Evolutionary conservation across 805 yeast species (phyloP).

Genomic region (Metschnikowia bowlesiae): DNA sequence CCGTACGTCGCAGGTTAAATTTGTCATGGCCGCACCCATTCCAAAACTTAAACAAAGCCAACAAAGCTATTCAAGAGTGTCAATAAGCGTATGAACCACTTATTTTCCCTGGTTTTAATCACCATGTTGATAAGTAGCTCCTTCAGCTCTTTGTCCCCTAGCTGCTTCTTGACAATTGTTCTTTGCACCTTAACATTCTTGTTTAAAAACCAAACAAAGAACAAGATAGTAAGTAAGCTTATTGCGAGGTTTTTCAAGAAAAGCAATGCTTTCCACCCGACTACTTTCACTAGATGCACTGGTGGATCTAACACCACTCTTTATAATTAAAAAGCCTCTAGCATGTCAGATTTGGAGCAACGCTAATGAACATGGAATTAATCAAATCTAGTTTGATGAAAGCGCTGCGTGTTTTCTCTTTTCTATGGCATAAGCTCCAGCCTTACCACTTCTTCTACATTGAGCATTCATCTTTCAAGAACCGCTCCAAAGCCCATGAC

Average conservation of each 20-base stretch:
- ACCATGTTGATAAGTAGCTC: slow-evolving; percentile 42
- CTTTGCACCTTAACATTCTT: slow-evolving; percentile 35
- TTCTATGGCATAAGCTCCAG: too few species aligned
- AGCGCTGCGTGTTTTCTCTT: too few species aligned
- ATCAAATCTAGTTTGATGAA: too few species aligned
- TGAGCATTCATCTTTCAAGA: too few species aligned
- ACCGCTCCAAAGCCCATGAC: too few species aligned
- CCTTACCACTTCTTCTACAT: too few species aligned
- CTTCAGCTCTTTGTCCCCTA: slow-evolving; percentile 21
- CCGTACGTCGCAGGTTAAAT: too few species aligned
- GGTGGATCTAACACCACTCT: too few species aligned
- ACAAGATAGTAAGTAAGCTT: slow-evolving; percentile 34
- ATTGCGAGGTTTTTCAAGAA: slow-evolving; percentile 33
- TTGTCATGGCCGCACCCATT: too few species aligned
- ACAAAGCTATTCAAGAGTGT: slow-evolving; percentile 36
- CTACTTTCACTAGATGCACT: slow-evolving; percentile 20
- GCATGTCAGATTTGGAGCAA: too few species aligned
- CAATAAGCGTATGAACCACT: slow-evolving; percentile 40
- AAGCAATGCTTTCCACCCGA: slow-evolving; percentile 27
- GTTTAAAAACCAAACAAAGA: slow-evolving; percentile 40
- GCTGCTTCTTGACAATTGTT: slow-evolving; percentile 35
- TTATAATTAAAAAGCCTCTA: too few species aligned
- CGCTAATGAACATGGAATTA: too few species aligned
- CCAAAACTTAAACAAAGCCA: slow-evolving; percentile 31
- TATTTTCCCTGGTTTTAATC: slow-evolving; percentile 39